These are phyloP conservation scores for Stephanodiscus minutulus DNA, from an alignment of 108 stramenopile genomes.

Conservation along the genomic window DNA sequence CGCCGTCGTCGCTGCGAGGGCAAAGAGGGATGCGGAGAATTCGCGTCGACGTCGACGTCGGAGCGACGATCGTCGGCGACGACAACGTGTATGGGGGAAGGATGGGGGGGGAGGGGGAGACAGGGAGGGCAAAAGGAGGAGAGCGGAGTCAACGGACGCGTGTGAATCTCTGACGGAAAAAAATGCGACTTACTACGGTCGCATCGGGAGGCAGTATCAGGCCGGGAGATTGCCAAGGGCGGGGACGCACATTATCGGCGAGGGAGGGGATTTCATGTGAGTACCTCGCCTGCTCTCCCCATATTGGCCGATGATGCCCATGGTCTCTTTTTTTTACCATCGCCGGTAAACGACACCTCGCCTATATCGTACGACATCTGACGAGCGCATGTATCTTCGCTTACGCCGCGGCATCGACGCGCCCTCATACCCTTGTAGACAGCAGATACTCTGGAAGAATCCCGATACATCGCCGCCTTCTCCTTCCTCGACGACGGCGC, in stretches of 20 bases:
- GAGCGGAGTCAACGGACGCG: neutral
- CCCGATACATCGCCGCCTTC: neutral
- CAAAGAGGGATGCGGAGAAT: neutral
- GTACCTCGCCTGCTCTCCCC: constrained; percentile 5
- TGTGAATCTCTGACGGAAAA: neutral
- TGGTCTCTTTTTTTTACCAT: neutral
- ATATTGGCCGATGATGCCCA: neutral
- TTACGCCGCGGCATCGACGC: neutral
- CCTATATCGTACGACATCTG: too few relatives aligned
- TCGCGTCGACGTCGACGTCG: neutral
- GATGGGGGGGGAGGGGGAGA: neutral
- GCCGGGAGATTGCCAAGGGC: constrained; percentile 12
- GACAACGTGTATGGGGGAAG: constrained; percentile 17
- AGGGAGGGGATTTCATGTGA: constrained; percentile 16
- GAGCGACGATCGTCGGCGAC: neutral
- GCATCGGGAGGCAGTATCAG: constrained; percentile 22
- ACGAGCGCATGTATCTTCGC: neutral
- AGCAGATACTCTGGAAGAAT: constrained; percentile 15
- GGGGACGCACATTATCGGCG: constrained; percentile 5
- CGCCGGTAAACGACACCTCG: neutral
- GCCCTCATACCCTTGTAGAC: neutral
- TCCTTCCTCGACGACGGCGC: too few relatives aligned
- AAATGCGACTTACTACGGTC: neutral
- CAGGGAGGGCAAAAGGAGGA: constrained; percentile 1
- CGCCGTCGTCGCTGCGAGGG: neutral